Conservation (phyloP, 2,329 filamentous ascomycete species). For the Aspergillus pseudonomiae region DNA sequence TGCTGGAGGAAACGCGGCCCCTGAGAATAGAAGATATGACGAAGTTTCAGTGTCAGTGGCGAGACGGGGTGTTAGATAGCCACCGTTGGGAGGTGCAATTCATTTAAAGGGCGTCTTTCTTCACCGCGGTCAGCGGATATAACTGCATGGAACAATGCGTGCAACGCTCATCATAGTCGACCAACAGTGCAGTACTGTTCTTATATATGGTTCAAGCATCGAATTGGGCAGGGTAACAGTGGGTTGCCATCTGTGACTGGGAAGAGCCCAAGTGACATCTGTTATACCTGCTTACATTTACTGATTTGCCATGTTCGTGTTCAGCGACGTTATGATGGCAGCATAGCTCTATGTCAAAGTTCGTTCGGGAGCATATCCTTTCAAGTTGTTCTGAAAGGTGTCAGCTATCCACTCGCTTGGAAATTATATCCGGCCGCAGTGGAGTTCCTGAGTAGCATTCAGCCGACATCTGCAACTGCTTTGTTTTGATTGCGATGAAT, state of each 20-base stretch:
- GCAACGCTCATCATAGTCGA: not conserved
- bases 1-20: not conserved
- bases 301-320: not conserved
- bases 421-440: constrained; percentile 13
- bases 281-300: not conserved
- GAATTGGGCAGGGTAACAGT: too few species aligned
- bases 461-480: not conserved
- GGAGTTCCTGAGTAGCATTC: not conserved
- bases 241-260: not conserved
- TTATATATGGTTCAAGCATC: not conserved
- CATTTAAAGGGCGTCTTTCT: not conserved
- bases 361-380: not conserved
- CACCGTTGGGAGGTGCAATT: not conserved
- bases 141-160: not conserved
- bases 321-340: not conserved
- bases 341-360: not conserved
- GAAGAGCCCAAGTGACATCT: not conserved
- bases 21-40: not conserved
- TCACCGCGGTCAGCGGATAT: not conserved
- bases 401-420: constrained; percentile 13
- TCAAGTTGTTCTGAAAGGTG: not conserved
- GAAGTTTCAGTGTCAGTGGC: not conserved
- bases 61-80: not conserved
- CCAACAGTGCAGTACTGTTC: not conserved
- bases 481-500: not conserved